Conservation (phyloP, 129 eudicot species). For the sunflower (Helianthus annuus) region DNA sequence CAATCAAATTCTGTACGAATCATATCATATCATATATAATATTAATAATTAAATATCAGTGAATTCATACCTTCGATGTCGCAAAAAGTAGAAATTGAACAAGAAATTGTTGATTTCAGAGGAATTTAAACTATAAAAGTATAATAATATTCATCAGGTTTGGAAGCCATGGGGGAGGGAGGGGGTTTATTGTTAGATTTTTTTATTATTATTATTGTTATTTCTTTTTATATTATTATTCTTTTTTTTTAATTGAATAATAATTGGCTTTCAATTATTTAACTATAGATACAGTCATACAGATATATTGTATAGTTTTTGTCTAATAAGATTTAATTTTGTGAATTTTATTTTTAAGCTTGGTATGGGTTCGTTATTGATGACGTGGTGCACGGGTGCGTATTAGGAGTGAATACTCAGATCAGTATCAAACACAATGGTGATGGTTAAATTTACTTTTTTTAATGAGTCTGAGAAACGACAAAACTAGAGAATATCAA, state of each 20-base stretch:
- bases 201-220: neutral
- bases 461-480: no score
- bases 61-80: conserved; percentile 25
- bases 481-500: no score
- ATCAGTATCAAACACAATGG: no score
- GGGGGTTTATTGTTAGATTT: conserved; percentile 12
- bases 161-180: conserved; percentile 1
- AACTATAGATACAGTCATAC: neutral
- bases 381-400: no score
- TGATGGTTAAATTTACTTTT: no score
- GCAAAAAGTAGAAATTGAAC: conserved; percentile 9
- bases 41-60: neutral
- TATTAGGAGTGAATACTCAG: no score
- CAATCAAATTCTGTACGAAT: conserved; percentile 13
- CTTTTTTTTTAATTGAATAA: neutral
- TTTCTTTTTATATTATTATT: neutral
- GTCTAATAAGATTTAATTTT: no score
- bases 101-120: conserved; percentile 22
- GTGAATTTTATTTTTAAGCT: no score
- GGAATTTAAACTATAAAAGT: neutral
- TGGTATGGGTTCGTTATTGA: no score
- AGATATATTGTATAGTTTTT: neutral
- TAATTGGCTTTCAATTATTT: neutral
- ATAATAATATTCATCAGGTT: neutral
- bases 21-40: neutral